Evolutionary conservation across 768 basidiomycete species (phyloP).

Genomic region (Russula sp.): DNA sequence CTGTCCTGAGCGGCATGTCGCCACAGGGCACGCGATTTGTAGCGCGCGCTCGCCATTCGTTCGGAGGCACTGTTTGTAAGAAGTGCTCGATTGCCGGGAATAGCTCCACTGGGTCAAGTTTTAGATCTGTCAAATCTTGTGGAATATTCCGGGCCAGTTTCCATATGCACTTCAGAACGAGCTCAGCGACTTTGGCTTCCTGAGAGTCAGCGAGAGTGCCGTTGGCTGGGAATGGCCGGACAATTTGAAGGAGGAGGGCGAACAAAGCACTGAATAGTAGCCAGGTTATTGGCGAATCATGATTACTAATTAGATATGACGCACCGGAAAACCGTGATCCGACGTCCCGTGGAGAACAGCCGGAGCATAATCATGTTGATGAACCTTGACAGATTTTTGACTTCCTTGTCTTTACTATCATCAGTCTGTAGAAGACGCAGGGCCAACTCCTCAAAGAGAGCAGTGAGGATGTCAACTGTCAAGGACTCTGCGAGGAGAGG

Average conservation of each 20-base stretch:
- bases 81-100: slow-evolving; percentile 94
- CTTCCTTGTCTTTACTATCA: slow-evolving; percentile 71
- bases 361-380: slow-evolving; percentile 98
- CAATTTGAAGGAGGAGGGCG: slow-evolving; percentile 71
- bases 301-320: slow-evolving; percentile 26
- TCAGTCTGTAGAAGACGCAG: slow-evolving; percentile 90
- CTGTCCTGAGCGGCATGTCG: slow-evolving; percentile 95
- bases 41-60: slow-evolving; percentile 91
- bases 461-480: slow-evolving; percentile 76
- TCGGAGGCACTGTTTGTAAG: slow-evolving; percentile 86
- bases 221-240: slow-evolving; percentile 75
- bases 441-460: slow-evolving; percentile 88
- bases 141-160: slow-evolving; percentile 94
- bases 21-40: slow-evolving; percentile 90
- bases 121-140: slow-evolving; percentile 75
- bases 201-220: slow-evolving; percentile 70
- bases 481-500: slow-evolving; percentile 80
- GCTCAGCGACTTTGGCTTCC: slow-evolving; percentile 84
- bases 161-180: slow-evolving; percentile 96
- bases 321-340: slow-evolving; percentile 89
- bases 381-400: slow-evolving; percentile 91
- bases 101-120: slow-evolving; percentile 81
- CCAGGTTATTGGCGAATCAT: neutral
- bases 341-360: slow-evolving; percentile 82
- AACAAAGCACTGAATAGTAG: slow-evolving; percentile 59